Evolutionary conservation across 257 asterid species (phyloP), one percentile per base, ranked within the genome.

Genomic region (Salvia rosmarinus): DNA sequence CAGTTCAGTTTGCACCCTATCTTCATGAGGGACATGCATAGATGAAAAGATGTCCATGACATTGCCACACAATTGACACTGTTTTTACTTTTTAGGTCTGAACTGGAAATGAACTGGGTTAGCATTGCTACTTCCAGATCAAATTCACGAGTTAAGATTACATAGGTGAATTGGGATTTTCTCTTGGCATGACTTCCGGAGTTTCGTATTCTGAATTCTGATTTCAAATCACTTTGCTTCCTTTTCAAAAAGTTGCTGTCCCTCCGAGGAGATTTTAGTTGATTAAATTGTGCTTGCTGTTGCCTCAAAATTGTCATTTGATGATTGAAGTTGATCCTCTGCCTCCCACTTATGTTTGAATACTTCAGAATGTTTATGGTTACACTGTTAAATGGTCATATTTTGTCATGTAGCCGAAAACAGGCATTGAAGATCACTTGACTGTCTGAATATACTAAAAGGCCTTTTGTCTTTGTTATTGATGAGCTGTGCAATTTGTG

Each of bases 381-480:
- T 30, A 10, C 44, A 64, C 49, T 64, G 37, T 62, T 62, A 50
- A 21, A 37, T 37, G 44, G 57, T 51, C 30, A 11, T 63, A 39
- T n/a, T 63, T 63, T 72, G 76, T 20, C 70, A 47, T 61, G 63
- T 61, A 61, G 70, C 76, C 21, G 11, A 49, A 70, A 72, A 23
- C 30, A 66, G 76, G 52, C 50, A 51, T 23, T 63, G 37, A 20
- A 63, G 28, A 52, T 64, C 49, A 39, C 70, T 23, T 25, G 54
- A 63, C 68, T 20, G 25, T 43, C 39, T 43, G 56, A 42, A 43
- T 43, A 23, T 14, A 23, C 51, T 32, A 34, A 16, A 17, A 46
- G 32, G 65, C 55, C 49, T 46, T 67, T 68, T n/a, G 16, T 56
- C 46, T 34, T 54, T 19, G 37, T 21, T 64, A 56, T 21, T 32